Evolutionary conservation across 1,284 basidiomycete species (phyloP), one percentile per base, ranked within the genome.

Genomic region (Neotropicomus parvogracilis): DNA sequence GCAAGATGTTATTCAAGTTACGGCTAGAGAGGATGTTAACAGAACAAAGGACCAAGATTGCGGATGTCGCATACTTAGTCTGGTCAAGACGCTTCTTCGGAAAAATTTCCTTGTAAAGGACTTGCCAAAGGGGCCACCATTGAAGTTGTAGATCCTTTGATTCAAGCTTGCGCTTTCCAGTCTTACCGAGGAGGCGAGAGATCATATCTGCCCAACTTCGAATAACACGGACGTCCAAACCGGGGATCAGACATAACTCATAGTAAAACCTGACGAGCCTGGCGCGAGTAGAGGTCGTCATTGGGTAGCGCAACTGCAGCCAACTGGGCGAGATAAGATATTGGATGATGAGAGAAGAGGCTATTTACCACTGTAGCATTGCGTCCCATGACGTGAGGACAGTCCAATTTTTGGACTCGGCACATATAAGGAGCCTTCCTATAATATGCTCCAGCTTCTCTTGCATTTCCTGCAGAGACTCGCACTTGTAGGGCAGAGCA

Each of bases 211-310:
- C 75, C 66, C 83, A 81, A 54, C 73, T 73, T 46, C 81, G 74
- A 46, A 80, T 68, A 46, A 83, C 68, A 45, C 78, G 76, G 2
- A 79, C 73, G 46, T 85, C 82, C 55, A 87, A 71, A 24, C 83
- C 82, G 12, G 85, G 85, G 59, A 81, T 73, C 61, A 89, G 97
- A 70, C 90, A 97, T 4, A 98, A 66, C 63, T 85, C 85, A 61
- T 90, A 95, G 71, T 91, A 94, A 35, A 95, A 71, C 19, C 76
- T 75, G 14, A 85, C 87, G 38, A 95, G 79, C 59, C 83, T 82
- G n/a, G 85, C 85, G 16, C 92, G 84, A 24, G 81, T 81, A 33
- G 79, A 59, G 47, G 81, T 88, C 39, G 78, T 68, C 63, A 93
- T 80, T 2, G 90, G 90, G 65, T 92, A 93, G 45, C 83, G 83